Conservation (phyloP, 2,329 filamentous ascomycete genomes). For the Arthrobotrys sphaeroides region DNA sequence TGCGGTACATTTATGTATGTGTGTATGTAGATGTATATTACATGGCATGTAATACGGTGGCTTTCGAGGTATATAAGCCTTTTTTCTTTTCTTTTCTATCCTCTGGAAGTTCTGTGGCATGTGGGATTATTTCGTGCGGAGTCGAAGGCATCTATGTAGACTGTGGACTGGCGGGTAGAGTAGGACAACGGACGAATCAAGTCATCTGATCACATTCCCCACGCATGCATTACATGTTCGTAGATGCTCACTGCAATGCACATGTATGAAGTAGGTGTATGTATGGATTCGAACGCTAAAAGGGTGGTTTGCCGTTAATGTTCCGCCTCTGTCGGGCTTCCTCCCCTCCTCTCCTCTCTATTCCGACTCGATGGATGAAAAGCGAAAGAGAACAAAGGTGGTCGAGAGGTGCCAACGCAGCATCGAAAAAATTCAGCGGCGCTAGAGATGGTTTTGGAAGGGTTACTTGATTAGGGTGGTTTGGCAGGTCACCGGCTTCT, state of each 20-base stretch:
- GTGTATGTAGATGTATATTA: not conserved
- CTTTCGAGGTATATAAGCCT: not conserved
- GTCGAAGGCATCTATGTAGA: not conserved
- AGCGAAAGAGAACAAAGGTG: slow-evolving; percentile 2
- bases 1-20: not conserved
- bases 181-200: not conserved
- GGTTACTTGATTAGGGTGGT: not conserved
- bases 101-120: not conserved
- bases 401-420: slow-evolving; percentile 50
- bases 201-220: slow-evolving; percentile 39
- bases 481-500: slow-evolving; percentile 4
- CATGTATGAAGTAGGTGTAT: no score
- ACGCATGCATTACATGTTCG: not conserved
- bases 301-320: not conserved
- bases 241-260: slow-evolving; percentile 12
- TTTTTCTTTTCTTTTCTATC: not conserved
- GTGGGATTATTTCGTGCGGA: not conserved
- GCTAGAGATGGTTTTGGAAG: not conserved
- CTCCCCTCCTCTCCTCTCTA: not conserved
- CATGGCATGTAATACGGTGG: not conserved
- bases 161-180: not conserved
- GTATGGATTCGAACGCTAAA: no score
- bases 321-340: slow-evolving; percentile 9
- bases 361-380: not conserved
- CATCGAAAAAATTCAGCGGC: not conserved